A percentile compares a stretch with the other conserved stretches of the same genome.
These are phyloP conservation scores for Carex scoparia DNA, from an alignment of 176 grass and related monocot species.

Conservation along the genomic window DNA sequence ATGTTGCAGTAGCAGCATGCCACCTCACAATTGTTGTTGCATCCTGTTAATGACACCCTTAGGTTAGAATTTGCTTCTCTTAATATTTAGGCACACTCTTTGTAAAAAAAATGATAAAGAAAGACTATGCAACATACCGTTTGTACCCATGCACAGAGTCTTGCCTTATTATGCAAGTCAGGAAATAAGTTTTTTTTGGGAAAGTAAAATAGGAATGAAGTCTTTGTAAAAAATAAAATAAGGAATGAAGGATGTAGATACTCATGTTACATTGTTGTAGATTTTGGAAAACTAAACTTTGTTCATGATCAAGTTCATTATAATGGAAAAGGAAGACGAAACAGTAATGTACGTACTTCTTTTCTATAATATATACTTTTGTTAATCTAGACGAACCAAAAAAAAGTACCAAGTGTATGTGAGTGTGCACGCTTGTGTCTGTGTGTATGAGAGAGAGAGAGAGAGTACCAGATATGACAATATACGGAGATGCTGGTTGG, in stretches of 20 bases:
- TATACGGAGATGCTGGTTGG: background rate
- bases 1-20: conserved; percentile 37
- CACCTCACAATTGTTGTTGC: conserved; percentile 23
- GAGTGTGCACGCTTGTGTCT: background rate
- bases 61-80: conserved; percentile 6
- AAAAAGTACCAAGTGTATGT: background rate
- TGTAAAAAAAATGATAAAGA: background rate
- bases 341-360: too few species aligned
- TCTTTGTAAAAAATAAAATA: background rate
- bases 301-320: background rate
- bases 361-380: too few species aligned
- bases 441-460: background rate
- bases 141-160: background rate
- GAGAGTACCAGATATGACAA: conserved; percentile 19
- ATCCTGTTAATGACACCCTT: conserved; percentile 10
- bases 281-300: background rate
- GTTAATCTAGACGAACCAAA: too few species aligned
- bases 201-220: background rate
- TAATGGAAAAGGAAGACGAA: background rate
- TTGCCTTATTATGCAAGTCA: background rate
- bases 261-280: background rate
- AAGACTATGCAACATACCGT: background rate
- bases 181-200: background rate
- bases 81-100: background rate
- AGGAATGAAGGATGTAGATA: background rate